Conservation (phyloP, 2,329 filamentous ascomycete genomes). For the Capronia coronata region DNA sequence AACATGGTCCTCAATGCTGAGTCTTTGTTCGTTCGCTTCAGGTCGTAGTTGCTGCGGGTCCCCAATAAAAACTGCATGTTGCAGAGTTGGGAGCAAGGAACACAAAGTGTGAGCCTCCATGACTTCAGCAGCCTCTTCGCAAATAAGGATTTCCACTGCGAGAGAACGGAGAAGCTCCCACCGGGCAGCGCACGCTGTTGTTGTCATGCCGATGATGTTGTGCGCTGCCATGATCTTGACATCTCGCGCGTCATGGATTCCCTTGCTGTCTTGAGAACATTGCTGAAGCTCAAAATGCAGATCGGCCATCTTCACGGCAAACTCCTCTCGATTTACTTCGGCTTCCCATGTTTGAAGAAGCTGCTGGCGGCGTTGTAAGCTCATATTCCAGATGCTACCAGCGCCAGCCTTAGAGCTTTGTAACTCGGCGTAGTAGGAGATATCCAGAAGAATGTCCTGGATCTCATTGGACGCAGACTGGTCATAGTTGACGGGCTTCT, state of each 20-base stretch:
- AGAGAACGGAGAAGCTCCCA: constrained; percentile 27
- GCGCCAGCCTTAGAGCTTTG: constrained; percentile 12
- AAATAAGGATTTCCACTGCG: constrained; percentile 45
- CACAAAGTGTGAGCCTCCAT: constrained; percentile 57
- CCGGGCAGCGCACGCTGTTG: constrained; percentile 30
- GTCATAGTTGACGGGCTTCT: not conserved
- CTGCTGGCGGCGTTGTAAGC: constrained; percentile 15
- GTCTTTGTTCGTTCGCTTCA: constrained; percentile 34
- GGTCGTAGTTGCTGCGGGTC: constrained; percentile 33
- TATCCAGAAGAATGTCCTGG: constrained; percentile 11
- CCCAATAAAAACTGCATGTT: constrained; percentile 52
- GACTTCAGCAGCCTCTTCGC: constrained; percentile 64
- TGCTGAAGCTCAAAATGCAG: constrained; percentile 15
- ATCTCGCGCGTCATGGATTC: constrained; percentile 24
- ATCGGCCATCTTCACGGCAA: constrained; percentile 10
- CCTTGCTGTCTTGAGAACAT: constrained; percentile 20
- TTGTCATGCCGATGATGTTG: constrained; percentile 32
- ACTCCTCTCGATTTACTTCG: constrained; percentile 16
- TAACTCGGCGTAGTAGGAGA: constrained; percentile 12
- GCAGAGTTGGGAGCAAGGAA: constrained; percentile 52
- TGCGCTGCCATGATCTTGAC: constrained; percentile 24
- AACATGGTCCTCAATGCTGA: constrained; percentile 47
- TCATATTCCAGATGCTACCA: constrained; percentile 23
- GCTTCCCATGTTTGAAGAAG: constrained; percentile 22
- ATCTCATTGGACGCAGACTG: constrained; percentile 5